Conservation (phyloP, 176 grass and related monocot genomes). For the Tillandsia leiboldiana region DNA sequence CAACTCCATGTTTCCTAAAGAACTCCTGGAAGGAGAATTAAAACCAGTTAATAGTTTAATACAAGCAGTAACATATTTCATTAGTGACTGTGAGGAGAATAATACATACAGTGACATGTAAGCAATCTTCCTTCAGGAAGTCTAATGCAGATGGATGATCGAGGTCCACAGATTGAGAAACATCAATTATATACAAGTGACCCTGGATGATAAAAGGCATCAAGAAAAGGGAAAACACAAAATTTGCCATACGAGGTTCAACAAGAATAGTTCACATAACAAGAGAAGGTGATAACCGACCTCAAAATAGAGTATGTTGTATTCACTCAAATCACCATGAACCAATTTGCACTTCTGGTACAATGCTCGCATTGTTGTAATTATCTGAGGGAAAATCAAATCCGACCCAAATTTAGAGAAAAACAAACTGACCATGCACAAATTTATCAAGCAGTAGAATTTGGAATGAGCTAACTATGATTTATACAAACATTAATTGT, state of each 20-base stretch:
- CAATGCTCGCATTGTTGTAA: constrained; percentile 74
- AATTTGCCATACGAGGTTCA: neutral
- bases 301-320: constrained; percentile 99
- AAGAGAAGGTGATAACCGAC: constrained; percentile 28
- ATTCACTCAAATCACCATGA: constrained; percentile 98
- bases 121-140: constrained; percentile 94
- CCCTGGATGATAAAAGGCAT: constrained; percentile 36
- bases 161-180: constrained; percentile 92
- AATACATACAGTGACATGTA: constrained; percentile 83
- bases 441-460: too few relatives aligned
- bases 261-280: constrained; percentile 9
- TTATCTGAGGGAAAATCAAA: constrained; percentile 36
- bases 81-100: neutral
- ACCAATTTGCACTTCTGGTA: constrained; percentile 97
- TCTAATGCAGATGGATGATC: constrained; percentile 80
- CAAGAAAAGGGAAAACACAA: neutral
- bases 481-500: too few relatives aligned
- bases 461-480: too few relatives aligned
- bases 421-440: too few relatives aligned
- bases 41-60: neutral
- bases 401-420: neutral
- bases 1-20: constrained; percentile 76
- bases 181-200: constrained; percentile 96
- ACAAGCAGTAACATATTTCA: neutral
- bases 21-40: constrained; percentile 45